These are phyloP conservation scores for Botrytis fragariae DNA, from an alignment of 2,329 filamentous ascomycete species.

Conservation along the genomic window DNA sequence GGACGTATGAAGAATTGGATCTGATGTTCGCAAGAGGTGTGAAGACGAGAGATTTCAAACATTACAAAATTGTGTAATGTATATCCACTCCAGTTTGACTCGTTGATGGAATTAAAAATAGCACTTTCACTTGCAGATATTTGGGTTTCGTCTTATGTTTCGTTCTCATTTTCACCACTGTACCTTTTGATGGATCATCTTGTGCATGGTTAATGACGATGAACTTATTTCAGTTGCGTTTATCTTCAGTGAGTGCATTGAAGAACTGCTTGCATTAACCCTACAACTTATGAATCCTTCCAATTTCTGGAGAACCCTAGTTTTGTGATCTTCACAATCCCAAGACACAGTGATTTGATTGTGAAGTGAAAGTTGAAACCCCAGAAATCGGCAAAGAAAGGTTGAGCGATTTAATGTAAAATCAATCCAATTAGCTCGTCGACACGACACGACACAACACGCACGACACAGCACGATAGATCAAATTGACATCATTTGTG, in stretches of 20 bases:
- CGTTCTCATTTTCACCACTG: background rate
- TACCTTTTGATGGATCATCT: background rate
- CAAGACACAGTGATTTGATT: background rate
- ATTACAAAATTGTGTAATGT: slow-evolving; percentile 26
- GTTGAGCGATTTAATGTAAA: background rate
- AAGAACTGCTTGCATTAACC: background rate
- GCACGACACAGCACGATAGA: background rate
- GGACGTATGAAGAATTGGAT: slow-evolving; percentile 48
- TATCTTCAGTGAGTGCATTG: background rate
- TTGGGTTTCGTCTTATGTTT: background rate
- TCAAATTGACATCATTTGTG: slow-evolving; percentile 1
- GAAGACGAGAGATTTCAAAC: slow-evolving; percentile 37
- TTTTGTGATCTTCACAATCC: background rate
- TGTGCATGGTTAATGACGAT: background rate
- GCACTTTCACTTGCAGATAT: background rate
- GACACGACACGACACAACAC: background rate
- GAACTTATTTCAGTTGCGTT: background rate
- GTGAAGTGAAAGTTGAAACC: background rate
- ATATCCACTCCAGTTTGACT: background rate
- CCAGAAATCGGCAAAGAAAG: background rate
- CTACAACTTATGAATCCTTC: background rate
- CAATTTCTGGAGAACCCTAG: background rate
- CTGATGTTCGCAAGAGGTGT: slow-evolving; percentile 44
- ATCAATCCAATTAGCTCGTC: background rate
- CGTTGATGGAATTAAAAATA: background rate